Base-by-base conservation (phyloP, 177 flowering plant genomes). In the Telopea speciosissima region DNA sequence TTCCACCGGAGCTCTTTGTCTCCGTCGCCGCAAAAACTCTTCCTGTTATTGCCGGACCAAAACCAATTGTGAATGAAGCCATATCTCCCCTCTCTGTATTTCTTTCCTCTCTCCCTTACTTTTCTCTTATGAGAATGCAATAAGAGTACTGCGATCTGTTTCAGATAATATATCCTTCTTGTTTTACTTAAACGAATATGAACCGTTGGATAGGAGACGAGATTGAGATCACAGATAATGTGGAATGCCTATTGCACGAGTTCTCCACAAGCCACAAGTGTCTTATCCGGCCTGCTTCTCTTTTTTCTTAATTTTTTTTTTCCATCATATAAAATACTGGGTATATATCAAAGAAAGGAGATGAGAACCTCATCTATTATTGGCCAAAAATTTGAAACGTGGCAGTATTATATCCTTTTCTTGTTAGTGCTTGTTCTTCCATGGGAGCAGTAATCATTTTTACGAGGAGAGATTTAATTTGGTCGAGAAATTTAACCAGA, bases 181-280 rank as follows among this genome's bases (percentile, higher is more conserved):
- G 54, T 49, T 11, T 49, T 11, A 17, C 19, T 49, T 19, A 5
- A n/a, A n/a, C 61, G 8, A 19, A 58, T 19, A 16, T 58, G 61
- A 58, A n/a, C 61, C 61, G 61, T 58, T 58, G 61, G 61, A 19
- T 58, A 19, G 61, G 3, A n/a, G 5, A n/a, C 9, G 0, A n/a
- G 61, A 58, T 58, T 21, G 24, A 19, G 61, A 19, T 58, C 61
- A 58, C 8, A 58, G 61, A 21, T 21, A 7, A 58, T n/a, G n/a
- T 54, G 59, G 59, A 54, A 5, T n/a, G n/a, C 70, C 72, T 65
- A 33, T 22, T 67, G 56, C 85, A 80, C 84, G 79, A 79, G 87
- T 67, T 80, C 85, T 79, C 86, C 89, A 84, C 89, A 86, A 76
- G 86, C 86, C 89, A 84, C 89, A 86, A 76, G 86, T 78, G 73